phyloP scores from a whole-genome alignment of 257 asterid genomes.

The Solanum ossicruentum region DNA sequence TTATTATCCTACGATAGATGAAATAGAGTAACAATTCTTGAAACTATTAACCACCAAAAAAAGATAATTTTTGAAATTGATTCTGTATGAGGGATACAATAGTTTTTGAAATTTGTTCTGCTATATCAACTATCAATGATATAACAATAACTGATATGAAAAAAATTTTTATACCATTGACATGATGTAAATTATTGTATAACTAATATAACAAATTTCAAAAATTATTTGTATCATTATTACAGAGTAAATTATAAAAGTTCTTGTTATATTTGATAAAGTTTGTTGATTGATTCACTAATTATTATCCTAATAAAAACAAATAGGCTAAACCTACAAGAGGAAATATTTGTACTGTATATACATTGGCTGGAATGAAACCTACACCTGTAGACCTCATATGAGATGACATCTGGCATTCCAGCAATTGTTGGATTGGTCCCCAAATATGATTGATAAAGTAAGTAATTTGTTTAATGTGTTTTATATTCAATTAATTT shows the following conservation, averaged over 20 bases:
- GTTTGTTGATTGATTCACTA: neutral
- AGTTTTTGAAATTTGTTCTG: too few species aligned
- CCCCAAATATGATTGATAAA: neutral
- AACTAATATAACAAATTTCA: too few species aligned
- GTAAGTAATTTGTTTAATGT: neutral
- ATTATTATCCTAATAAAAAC: neutral
- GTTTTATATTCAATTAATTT: neutral
- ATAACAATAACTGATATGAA: too few species aligned
- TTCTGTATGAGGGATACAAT: neutral
- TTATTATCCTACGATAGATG: neutral
- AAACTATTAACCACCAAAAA: too few species aligned
- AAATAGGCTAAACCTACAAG: neutral
- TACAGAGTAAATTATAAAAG: neutral
- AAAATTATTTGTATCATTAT: too few species aligned
- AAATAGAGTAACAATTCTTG: too few species aligned
- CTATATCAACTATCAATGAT: too few species aligned
- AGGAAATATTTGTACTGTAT: slow-evolving; percentile 5
- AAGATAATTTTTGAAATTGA: too few species aligned
- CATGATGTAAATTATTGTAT: neutral
- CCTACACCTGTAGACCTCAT: neutral
- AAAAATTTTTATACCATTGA: neutral
- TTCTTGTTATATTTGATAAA: neutral
- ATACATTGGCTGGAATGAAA: slow-evolving; percentile 9
- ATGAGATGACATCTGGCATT: neutral
- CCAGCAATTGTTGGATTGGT: neutral